These are phyloP conservation scores for Phanerochaete sordida DNA, from an alignment of 768 basidiomycete genomes.

Conservation along the genomic window DNA sequence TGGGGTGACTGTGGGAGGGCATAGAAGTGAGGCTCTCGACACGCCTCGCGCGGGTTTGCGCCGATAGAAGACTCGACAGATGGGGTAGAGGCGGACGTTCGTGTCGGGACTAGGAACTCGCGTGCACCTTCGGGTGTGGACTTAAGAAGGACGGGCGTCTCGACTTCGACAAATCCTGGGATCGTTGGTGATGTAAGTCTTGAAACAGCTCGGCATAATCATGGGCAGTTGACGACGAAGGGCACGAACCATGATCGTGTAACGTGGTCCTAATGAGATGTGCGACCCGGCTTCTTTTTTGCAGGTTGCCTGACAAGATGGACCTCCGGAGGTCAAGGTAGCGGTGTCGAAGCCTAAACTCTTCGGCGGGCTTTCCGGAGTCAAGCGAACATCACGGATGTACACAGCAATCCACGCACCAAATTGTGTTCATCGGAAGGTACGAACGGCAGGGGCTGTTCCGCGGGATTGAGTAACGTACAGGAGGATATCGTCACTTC, in stretches of 20 bases:
- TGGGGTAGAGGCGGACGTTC: slow-evolving; percentile 32
- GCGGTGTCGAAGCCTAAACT: slow-evolving; percentile 79
- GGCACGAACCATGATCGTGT: slow-evolving; percentile 61
- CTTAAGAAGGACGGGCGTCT: slow-evolving; percentile 87
- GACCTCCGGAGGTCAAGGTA: slow-evolving; percentile 85
- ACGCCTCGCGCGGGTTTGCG: neutral
- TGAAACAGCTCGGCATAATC: neutral
- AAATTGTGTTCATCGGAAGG: slow-evolving; percentile 74
- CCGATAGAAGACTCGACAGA: slow-evolving; percentile 26
- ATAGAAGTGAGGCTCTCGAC: slow-evolving; percentile 56
- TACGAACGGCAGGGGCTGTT: slow-evolving; percentile 70
- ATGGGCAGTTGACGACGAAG: neutral
- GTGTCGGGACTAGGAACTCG: slow-evolving; percentile 88
- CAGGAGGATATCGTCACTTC: slow-evolving; percentile 74
- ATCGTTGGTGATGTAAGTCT: slow-evolving; percentile 9
- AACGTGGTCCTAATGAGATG: slow-evolving; percentile 71
- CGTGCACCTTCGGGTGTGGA: slow-evolving; percentile 94
- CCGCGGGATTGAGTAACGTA: slow-evolving; percentile 78
- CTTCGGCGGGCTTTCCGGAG: slow-evolving; percentile 50
- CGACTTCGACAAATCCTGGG: slow-evolving; percentile 87
- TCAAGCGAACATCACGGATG: neutral
- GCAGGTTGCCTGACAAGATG: slow-evolving; percentile 72
- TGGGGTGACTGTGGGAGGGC: slow-evolving; percentile 94
- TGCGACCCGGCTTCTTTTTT: slow-evolving; percentile 78
- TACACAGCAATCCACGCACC: slow-evolving; percentile 41